Conservation (phyloP, 2,329 filamentous ascomycete species). For the Thermoascus crustaceus region DNA sequence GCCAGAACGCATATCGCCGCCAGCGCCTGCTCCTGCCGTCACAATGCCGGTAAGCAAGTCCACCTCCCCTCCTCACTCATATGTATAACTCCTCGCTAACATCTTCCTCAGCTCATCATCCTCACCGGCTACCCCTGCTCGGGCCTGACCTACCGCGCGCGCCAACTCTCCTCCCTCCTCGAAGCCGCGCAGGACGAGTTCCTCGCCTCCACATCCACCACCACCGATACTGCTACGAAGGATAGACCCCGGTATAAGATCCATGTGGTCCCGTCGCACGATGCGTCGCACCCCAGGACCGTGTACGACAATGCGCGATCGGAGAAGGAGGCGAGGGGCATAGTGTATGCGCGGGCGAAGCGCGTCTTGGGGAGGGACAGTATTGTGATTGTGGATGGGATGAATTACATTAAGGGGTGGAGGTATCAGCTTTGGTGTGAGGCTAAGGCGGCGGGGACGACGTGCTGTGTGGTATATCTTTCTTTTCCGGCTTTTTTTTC, state of each 20-base stretch:
- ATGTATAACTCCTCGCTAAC: neutral
- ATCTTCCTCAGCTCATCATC: slow-evolving; percentile 45
- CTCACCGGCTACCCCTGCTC: slow-evolving; percentile 57
- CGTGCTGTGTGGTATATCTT: slow-evolving; percentile 51
- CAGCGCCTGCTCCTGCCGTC: too few species aligned
- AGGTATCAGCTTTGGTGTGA: slow-evolving; percentile 61
- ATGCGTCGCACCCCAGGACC: slow-evolving; percentile 36
- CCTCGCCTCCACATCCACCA: slow-evolving; percentile 21
- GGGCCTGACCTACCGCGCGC: slow-evolving; percentile 54
- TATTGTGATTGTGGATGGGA: slow-evolving; percentile 55
- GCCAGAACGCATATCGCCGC: too few species aligned
- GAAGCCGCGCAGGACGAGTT: slow-evolving; percentile 41
- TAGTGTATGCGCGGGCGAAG: slow-evolving; percentile 55
- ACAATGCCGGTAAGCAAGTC: slow-evolving; percentile 21
- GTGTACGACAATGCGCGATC: slow-evolving; percentile 50
- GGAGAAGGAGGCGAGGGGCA: slow-evolving; percentile 57
- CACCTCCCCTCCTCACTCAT: neutral
- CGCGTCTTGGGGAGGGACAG: slow-evolving; percentile 48
- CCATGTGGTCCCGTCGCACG: slow-evolving; percentile 32
- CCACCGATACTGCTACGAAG: slow-evolving; percentile 8
- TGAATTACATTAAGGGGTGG: slow-evolving; percentile 63
- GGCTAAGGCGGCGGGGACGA: slow-evolving; percentile 54
- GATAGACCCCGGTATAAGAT: slow-evolving; percentile 38
- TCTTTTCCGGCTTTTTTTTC: neutral
- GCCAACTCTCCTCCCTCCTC: slow-evolving; percentile 48